A percentile compares a stretch with the other conserved stretches of the same genome.
phyloP scores from a whole-genome alignment of 192 early-diverging fungal genomes.

The Coemansia erecta region DNA sequence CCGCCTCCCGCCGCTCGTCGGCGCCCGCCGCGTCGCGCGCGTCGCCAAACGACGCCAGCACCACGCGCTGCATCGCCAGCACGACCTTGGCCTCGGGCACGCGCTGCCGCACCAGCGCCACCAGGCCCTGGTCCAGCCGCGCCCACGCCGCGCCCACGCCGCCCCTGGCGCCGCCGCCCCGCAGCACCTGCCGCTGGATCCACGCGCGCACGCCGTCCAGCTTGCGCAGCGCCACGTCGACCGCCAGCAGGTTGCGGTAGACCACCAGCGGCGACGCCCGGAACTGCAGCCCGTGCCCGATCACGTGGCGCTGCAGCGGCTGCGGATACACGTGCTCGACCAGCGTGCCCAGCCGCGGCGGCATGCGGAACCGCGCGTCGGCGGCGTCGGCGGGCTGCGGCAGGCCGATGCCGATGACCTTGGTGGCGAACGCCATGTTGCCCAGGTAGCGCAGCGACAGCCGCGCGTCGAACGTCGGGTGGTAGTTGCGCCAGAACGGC shows the following conservation, averaged over 20 bases:
- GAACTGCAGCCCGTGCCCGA: slow-evolving; percentile 38
- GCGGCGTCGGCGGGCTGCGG: slow-evolving; percentile 7
- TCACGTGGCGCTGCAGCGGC: slow-evolving; percentile 13
- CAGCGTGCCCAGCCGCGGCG: slow-evolving; percentile 38
- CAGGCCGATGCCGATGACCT: slow-evolving; percentile 30
- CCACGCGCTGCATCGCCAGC: slow-evolving; percentile 20
- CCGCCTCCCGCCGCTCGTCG: slow-evolving; percentile 10
- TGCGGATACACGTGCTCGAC: slow-evolving; percentile 42
- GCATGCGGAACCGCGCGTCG: slow-evolving; percentile 10
- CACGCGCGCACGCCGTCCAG: slow-evolving; percentile 22
- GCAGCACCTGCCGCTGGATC: slow-evolving; percentile 17
- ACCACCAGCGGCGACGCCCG: slow-evolving; percentile 24
- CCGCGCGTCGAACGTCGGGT: slow-evolving; percentile 41
- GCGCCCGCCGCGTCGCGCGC: neutral
- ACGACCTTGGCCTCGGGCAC: slow-evolving; percentile 42
- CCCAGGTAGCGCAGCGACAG: slow-evolving; percentile 40
- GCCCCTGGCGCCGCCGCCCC: neutral
- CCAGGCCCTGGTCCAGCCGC: slow-evolving; percentile 25
- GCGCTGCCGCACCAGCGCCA: slow-evolving; percentile 38
- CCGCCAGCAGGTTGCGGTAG: slow-evolving; percentile 40
- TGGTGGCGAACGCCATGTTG: slow-evolving; percentile 37
- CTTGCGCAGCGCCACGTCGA: slow-evolving; percentile 40
- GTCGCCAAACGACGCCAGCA: slow-evolving; percentile 3
- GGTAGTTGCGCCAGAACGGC: slow-evolving; percentile 46
- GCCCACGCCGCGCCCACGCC: slow-evolving; percentile 14